Evolutionary conservation across 768 basidiomycete species (phyloP), one percentile per base, ranked within the genome.

Genomic region (Sarcomyxa edulis): DNA sequence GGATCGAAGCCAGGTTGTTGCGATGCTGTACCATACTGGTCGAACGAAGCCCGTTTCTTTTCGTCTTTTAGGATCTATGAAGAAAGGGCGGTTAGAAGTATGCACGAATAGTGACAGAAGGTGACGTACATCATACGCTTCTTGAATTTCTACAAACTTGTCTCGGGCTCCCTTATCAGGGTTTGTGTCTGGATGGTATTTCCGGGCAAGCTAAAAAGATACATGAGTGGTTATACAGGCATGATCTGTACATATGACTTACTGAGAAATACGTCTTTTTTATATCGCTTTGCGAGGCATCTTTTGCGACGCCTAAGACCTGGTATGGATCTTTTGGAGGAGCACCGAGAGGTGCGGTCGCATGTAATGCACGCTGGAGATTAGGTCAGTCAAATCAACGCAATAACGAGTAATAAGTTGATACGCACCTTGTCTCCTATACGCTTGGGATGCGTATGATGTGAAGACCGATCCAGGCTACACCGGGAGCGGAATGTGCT

Each of bases 261-360:
- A 96, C 95, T 55, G 87, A 73, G 62, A 97, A 99, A 63, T 99
- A 99, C 2, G 77, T 76, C 66, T 98, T 98, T 78, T 99, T 99
- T 53, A 99, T 97, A 49, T 98, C 92, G 15, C 84, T 76, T 19
- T 80, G 59, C 15, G 79, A 71, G 32, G 95, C 87, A 60, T 92
- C 90, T 50, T 79, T 80, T 51, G 72, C 73, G 6, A 98, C 84
- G 18, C 96, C 95, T 7, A 99, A 64, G n/a, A 90, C 83, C 21
- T 84, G 62, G 60, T 99, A 99, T 2, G 96, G 96, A 57, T 90
- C 83, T 60, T 87, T 94, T 12, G 74, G 56, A 6, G 76, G 65
- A 22, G 80, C 72, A 19, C 68, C 66, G 39, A 64, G 59, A 15
- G 73, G 62, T 16, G 68, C 52, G 18, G 90, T 80, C 6, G 81